These are phyloP conservation scores for Phytophthora hibernalis DNA, from an alignment of 352 stramenopile species.

Conservation along the genomic window DNA sequence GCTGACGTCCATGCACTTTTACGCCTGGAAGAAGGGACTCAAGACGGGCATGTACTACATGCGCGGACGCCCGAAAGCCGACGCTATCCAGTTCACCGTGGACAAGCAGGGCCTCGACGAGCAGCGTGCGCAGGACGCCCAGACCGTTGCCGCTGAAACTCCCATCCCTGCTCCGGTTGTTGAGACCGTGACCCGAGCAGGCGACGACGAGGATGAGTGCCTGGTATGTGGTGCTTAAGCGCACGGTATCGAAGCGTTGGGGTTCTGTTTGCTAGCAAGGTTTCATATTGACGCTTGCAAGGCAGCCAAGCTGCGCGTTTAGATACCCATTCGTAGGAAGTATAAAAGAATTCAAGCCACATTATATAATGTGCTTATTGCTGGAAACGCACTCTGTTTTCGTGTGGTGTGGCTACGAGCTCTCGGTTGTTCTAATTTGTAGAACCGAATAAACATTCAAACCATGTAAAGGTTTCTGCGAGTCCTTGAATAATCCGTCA, in stretches of 20 bases:
- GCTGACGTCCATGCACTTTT: conserved; percentile 99
- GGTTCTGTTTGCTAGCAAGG: not conserved
- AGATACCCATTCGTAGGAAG: conserved; percentile 30
- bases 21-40: conserved; percentile 99
- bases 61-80: conserved; percentile 97
- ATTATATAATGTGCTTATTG: conserved; percentile 10
- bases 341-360: conserved; percentile 27
- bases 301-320: not conserved
- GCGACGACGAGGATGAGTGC: conserved; percentile 82
- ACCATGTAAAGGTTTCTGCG: conserved; percentile 11
- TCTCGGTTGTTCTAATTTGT: too few species aligned
- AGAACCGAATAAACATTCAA: not conserved
- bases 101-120: conserved; percentile 93
- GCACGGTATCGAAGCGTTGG: not conserved
- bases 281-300: not conserved
- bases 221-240: conserved; percentile 78
- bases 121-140: conserved; percentile 40
- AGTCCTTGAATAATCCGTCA: conserved; percentile 2
- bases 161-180: conserved; percentile 25
- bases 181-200: conserved; percentile 42
- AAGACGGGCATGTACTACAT: conserved; percentile 99
- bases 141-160: not conserved
- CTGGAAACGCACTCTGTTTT: not conserved
- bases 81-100: conserved; percentile 99
- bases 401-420: too few species aligned